Evolutionary conservation across 805 yeast genomes (phyloP).

Genomic region (Ogataea nakhonphanomensis): DNA sequence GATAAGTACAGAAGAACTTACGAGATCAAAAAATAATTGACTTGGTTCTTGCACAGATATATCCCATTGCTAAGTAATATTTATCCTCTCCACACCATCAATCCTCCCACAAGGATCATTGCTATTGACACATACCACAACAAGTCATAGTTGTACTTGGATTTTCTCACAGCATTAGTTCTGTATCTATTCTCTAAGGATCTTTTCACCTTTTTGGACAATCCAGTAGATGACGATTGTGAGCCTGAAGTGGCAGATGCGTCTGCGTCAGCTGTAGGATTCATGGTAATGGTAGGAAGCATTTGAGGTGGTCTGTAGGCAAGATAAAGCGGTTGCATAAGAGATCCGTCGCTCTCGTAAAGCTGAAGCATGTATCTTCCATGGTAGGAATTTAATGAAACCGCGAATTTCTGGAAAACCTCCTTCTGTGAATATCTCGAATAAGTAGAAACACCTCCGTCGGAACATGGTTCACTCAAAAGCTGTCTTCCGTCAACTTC

Average conservation of each 20-base stretch:
- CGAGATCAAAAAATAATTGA: conserved; percentile 54
- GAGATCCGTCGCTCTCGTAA: conserved; percentile 74
- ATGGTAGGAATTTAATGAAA: conserved; percentile 70
- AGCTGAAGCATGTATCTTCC: conserved; percentile 78
- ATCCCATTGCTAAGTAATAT: conserved; percentile 4
- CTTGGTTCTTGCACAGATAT: conserved; percentile 2
- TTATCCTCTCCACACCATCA: conserved; percentile 25
- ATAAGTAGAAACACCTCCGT: conserved; percentile 56
- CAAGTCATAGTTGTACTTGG: conserved; percentile 39
- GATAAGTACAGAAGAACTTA: conserved; percentile 86
- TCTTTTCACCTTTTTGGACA: conserved; percentile 53
- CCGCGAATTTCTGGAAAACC: conserved; percentile 52
- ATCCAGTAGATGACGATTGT: conserved; percentile 32
- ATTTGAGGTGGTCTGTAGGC: conserved; percentile 93
- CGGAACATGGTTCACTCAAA: conserved; percentile 82
- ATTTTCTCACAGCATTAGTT: conserved; percentile 62
- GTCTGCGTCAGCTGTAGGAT: conserved; percentile 59
- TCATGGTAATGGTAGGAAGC: conserved; percentile 90
- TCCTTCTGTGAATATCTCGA: conserved; percentile 70
- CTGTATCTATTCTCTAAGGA: conserved; percentile 74
- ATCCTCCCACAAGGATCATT: conserved; percentile 32
- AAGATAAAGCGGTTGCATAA: conserved; percentile 82
- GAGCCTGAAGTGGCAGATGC: conserved; percentile 28
- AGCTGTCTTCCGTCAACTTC: conserved; percentile 91
- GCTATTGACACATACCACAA: conserved; percentile 59